Percentiles rank a stretch among this genome's conserved stretches.
phyloP scores from a whole-genome alignment of 495 filamentous ascomycete species.

The Trichoderma erinaceum region DNA sequence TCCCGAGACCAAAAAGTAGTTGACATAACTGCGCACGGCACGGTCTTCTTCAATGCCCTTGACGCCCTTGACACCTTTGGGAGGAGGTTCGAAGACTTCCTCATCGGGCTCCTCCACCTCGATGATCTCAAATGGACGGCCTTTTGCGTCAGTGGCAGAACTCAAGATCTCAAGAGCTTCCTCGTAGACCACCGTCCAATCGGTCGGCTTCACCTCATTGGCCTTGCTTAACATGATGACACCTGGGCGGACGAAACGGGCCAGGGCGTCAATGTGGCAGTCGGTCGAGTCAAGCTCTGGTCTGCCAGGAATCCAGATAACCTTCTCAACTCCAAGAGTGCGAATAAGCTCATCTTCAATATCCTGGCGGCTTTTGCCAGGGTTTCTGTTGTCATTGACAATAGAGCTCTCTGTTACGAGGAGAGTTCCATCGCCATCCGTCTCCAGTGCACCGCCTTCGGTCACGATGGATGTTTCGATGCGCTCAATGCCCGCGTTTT shows the following conservation, averaged over 20 bases:
- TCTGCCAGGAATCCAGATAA: constrained; percentile 5
- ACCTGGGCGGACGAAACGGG: background rate
- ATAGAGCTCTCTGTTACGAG: background rate
- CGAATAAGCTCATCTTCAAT: background rate
- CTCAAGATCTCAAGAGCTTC: background rate
- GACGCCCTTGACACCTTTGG: background rate
- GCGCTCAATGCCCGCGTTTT: background rate
- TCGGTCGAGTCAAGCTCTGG: background rate
- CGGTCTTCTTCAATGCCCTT: background rate
- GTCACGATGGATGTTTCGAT: constrained; percentile 3
- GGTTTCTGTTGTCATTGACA: constrained; percentile 3
- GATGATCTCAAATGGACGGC: constrained; percentile 2
- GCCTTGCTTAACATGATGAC: background rate
- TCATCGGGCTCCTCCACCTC: constrained; percentile 2
- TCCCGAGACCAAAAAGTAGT: background rate
- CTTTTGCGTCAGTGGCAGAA: background rate
- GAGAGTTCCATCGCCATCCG: background rate
- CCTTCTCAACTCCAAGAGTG: background rate
- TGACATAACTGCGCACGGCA: background rate
- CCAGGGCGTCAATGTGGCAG: constrained; percentile 6
- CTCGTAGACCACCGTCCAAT: background rate
- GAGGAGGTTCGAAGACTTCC: background rate
- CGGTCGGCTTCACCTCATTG: background rate
- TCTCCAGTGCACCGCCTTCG: background rate
- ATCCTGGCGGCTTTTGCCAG: background rate